Percentiles rank a stretch among this genome's conserved stretches.
Evolutionary conservation across 148 eudicot species (phyloP).

Genomic region (Amaranthus palmeri): DNA sequence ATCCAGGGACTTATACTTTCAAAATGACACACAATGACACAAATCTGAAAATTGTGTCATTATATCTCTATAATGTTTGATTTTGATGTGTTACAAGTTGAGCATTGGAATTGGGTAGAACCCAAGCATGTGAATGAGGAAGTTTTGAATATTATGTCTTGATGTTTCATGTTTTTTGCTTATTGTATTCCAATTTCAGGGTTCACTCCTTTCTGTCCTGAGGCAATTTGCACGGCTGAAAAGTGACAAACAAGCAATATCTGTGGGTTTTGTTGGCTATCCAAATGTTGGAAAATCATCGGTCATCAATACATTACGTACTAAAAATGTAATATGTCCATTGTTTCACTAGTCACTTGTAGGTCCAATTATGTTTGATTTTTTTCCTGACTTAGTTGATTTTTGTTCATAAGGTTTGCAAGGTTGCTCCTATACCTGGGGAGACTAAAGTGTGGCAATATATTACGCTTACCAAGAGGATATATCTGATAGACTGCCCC

Average conservation of each 20-base stretch:
- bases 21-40: not conserved
- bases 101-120: not conserved
- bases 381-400: not conserved
- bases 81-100: not conserved
- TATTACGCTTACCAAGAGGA: conserved; percentile 84
- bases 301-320: conserved; percentile 80
- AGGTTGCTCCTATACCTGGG: conserved; percentile 97
- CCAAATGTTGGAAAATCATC: conserved; percentile 98
- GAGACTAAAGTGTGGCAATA: conserved; percentile 98
- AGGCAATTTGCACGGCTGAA: conserved; percentile 84
- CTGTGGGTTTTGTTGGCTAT: conserved; percentile 94
- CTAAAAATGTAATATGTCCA: conserved; percentile 62
- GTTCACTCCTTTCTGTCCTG: conserved; percentile 82
- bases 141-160: not conserved
- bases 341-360: not conserved
- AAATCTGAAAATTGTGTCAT: not conserved
- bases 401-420: conserved; percentile 53
- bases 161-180: not conserved
- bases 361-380: not conserved
- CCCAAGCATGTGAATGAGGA: not conserved
- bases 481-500: conserved; percentile 87
- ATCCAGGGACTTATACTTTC: not conserved
- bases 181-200: conserved; percentile 32
- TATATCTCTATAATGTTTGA: not conserved
- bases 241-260: conserved; percentile 83